Conservation (phyloP, 2,329 filamentous ascomycete genomes). For the Exophiala alcalophila region DNA sequence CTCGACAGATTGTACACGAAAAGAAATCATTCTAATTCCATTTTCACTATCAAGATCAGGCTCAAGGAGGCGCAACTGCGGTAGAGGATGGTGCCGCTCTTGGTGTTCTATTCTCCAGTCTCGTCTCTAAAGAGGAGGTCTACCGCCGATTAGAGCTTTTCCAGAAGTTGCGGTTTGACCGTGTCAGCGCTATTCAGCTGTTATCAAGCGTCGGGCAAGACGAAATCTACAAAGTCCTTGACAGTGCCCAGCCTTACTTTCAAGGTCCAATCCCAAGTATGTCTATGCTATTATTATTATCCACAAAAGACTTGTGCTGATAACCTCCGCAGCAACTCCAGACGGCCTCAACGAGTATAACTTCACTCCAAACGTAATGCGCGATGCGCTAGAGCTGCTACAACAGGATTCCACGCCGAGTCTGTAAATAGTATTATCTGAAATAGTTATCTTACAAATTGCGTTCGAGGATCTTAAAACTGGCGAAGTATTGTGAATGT, state of each 20-base stretch:
- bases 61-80: slow-evolving; percentile 60
- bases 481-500: no score
- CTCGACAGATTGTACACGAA: no score
- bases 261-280: slow-evolving; percentile 12
- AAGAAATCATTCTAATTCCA: no score
- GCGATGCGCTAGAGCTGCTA: slow-evolving; percentile 8
- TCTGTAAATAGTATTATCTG: no score
- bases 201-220: slow-evolving; percentile 26
- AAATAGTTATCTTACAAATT: no score
- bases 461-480: no score
- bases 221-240: slow-evolving; percentile 4
- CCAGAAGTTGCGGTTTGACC: slow-evolving; percentile 25
- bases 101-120: slow-evolving; percentile 40
- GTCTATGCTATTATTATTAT: neutral
- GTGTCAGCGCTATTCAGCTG: slow-evolving; percentile 29
- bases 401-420: no score
- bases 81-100: slow-evolving; percentile 66
- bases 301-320: neutral
- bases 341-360: slow-evolving; percentile 10
- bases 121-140: slow-evolving; percentile 13
- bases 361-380: slow-evolving; percentile 11
- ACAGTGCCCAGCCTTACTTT: slow-evolving; percentile 5
- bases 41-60: no score
- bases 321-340: neutral
- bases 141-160: slow-evolving; percentile 25